These are phyloP conservation scores for Malassezia globosa DNA, from an alignment of 1,284 basidiomycete species.

Conservation along the genomic window DNA sequence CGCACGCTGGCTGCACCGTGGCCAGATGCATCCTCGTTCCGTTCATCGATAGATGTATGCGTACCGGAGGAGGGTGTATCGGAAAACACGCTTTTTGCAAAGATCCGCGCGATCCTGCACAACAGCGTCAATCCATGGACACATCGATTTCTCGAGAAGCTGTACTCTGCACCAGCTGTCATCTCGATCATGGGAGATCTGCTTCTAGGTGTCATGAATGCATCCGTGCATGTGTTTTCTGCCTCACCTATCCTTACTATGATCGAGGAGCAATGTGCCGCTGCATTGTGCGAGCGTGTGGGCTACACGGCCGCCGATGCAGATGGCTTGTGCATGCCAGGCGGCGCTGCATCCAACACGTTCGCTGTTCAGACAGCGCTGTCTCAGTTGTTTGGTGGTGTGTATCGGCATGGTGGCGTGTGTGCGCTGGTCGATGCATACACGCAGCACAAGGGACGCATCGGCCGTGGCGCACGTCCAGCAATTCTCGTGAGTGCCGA, in stretches of 20 bases:
- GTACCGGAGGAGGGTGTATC: slow-evolving; percentile 17
- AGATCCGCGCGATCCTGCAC: slow-evolving; percentile 24
- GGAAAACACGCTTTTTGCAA: slow-evolving; percentile 17
- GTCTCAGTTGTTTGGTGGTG: slow-evolving; percentile 43
- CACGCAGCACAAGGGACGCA: slow-evolving; percentile 13
- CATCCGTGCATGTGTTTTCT: slow-evolving; percentile 49
- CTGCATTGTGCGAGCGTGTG: slow-evolving; percentile 23
- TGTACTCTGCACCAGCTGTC: slow-evolving; percentile 48
- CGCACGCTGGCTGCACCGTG: slow-evolving; percentile 22
- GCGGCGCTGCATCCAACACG: slow-evolving; percentile 48
- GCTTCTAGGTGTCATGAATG: slow-evolving; percentile 48
- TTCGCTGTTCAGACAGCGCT: slow-evolving; percentile 48
- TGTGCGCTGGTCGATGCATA: slow-evolving; percentile 21
- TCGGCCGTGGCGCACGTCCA: slow-evolving; percentile 24
- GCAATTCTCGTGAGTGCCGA: slow-evolving; percentile 47
- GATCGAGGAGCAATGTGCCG: slow-evolving; percentile 35
- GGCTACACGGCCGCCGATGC: slow-evolving; percentile 23
- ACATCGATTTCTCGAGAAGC: slow-evolving; percentile 41
- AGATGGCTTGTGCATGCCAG: slow-evolving; percentile 45
- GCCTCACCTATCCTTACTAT: slow-evolving; percentile 48
- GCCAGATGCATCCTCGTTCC: slow-evolving; percentile 15
- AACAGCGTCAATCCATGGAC: slow-evolving; percentile 43
- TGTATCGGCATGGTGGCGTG: slow-evolving; percentile 40
- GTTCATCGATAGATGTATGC: not conserved
- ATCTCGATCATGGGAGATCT: slow-evolving; percentile 48